Base-by-base conservation (phyloP, 768 basidiomycete genomes). In the Coprinopsis marcescibilis region DNA sequence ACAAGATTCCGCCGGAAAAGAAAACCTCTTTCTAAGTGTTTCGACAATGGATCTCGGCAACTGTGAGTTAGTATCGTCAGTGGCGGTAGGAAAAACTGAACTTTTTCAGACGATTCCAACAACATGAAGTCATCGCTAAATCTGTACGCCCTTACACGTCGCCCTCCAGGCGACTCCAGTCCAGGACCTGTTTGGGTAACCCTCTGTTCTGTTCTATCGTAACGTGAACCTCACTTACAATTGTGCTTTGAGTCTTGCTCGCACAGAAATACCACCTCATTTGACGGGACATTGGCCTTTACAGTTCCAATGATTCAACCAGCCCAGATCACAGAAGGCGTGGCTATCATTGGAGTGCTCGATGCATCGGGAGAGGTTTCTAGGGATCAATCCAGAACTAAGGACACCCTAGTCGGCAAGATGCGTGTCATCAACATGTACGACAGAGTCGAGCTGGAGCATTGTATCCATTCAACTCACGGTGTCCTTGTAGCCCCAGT, bases 371-470 rank as follows among this genome's bases (percentile, higher is more conserved):
- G 21, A 3, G 21, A 34, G 17, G n/a, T 23, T 5, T 26, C 46
- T 4, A 49, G 32, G 20, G 4, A 24, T 17, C 27, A 36, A 21
- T 10, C 43, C 14, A 36, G 48, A n/a, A 30, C 15, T 8, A 75
- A 65, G 52, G 71, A 76, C 40, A 57, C 67, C 13, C 43, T 63
- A 0, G 67, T 80, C 19, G 85, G 85, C 14, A 63, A 56, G 13
- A 61, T 81, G 20, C 60, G 55, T 35, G 69, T 79, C 20, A 55
- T 88, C 27, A 76, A 71, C 55, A 42, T 83, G 85, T 86, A 52
- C 54, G 72, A 59, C 40, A 23, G n/a, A n/a, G n/a, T n/a, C n/a
- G n/a, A n/a, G n/a, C n/a, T n/a, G n/a, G n/a, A n/a, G n/a, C n/a
- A n/a, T n/a, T n/a, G n/a, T n/a, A n/a, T n/a, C 32, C 26, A 57